Base-by-base conservation (phyloP, 2,329 filamentous ascomycete genomes). In the Lasiodiplodia sp. region DNA sequence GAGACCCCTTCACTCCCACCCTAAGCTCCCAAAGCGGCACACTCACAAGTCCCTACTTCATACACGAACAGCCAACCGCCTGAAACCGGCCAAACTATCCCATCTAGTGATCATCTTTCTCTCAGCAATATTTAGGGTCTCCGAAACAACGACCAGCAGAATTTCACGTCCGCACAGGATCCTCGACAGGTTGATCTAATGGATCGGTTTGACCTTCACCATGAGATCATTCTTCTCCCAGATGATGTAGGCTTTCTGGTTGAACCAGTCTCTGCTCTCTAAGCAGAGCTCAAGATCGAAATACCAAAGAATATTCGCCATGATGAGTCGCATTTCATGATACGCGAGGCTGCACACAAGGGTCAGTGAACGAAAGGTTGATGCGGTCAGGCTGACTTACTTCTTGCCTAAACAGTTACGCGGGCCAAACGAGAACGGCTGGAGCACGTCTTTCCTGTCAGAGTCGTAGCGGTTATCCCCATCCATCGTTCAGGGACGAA, bases 401-500 rank as follows among this genome's bases (percentile, higher is more conserved):
- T 79, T 78, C 70, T 77, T 79, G 4, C 78, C 78, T n/a, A 80
- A 38, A 65, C 78, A 80, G 52, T 79, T 75, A n/a, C 83, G 75
- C 0, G 81, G 76, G 0, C 83, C 84, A 47, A 80, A 74, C 0
- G 78, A 80, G 71, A 86, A 86, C 0, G 82, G 75, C 31, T 84
- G 79, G 14, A 83, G 69, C 21, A 74, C 80, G 5, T 72, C 73
- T 51, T 75, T 77, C 37, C 78, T 72, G 47, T 79, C 77, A 16
- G 72, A 70, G 0, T 70, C 72, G n/a, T 73, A 80, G 4, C 66
- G 18, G 68, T 47, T 47, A 69, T 70, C 34, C 72, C 0, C 4
- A 81, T 65, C 81, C 82, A 84, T 23, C 82, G 74, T 63, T 83
- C 79, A 3, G 82, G 82, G 5, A 75, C 69, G 66, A 81, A 84